phyloP scores from a whole-genome alignment of 2,329 filamentous ascomycete species.

The Fusarium brachygibbosum region DNA sequence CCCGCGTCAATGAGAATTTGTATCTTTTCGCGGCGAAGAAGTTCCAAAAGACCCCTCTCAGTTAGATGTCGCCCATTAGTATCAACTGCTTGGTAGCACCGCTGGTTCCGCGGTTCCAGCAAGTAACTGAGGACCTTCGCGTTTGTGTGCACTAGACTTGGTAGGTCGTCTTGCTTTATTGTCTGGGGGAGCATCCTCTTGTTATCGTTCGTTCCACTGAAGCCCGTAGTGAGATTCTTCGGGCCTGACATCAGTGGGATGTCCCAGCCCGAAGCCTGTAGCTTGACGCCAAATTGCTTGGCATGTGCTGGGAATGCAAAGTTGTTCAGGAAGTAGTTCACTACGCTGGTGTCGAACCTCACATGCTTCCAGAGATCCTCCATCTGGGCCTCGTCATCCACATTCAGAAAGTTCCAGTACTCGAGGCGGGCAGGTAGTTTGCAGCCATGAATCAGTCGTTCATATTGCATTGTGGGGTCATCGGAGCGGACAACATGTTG shows the following conservation, averaged over 20 bases:
- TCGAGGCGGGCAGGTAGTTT: constrained; percentile 61
- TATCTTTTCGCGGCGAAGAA: constrained; percentile 52
- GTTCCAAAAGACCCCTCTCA: constrained; percentile 9
- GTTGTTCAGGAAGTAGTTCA: constrained; percentile 68
- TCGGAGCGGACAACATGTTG: constrained; percentile 67
- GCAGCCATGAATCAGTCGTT: constrained; percentile 60
- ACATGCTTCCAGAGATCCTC: constrained; percentile 64
- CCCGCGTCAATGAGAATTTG: constrained; percentile 73
- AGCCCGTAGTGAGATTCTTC: constrained; percentile 69
- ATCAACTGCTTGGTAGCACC: constrained; percentile 56
- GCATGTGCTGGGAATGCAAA: constrained; percentile 76
- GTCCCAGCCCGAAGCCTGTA: constrained; percentile 78
- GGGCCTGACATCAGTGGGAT: constrained; percentile 61
- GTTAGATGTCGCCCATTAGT: constrained; percentile 54
- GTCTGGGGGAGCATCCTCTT: constrained; percentile 70
- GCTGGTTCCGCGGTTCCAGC: constrained; percentile 64
- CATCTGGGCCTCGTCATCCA: constrained; percentile 67
- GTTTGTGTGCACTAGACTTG: constrained; percentile 69
- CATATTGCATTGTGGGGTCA: constrained; percentile 69
- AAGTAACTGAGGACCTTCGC: constrained; percentile 73
- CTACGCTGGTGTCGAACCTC: constrained; percentile 54
- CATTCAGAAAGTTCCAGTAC: constrained; percentile 70
- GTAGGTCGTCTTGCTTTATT: constrained; percentile 72
- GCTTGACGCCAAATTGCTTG: constrained; percentile 73
- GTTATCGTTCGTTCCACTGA: constrained; percentile 80